Base-by-base conservation (phyloP, 352 stramenopile genomes). In the Pythium periplocum region DNA sequence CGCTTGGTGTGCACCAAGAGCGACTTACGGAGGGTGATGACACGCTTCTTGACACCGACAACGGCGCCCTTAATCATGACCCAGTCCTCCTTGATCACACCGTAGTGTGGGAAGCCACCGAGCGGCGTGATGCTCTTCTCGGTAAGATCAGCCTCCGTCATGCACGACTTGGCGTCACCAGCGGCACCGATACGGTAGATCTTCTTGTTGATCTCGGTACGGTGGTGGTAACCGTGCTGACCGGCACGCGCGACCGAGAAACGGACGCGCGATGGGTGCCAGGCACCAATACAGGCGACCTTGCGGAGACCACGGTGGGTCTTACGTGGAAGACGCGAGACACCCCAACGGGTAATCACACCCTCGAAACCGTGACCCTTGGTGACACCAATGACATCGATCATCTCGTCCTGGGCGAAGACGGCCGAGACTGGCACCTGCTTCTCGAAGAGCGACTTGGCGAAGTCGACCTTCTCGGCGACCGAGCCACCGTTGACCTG, bases 141-240 rank as follows among this genome's bases (percentile, higher is more conserved):
- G 41, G 98, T 99, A 69, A 99, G 84, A 80, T 99, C 97, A 60
- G 96, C 87, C 65, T 99, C 96, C 10, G 98, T 99, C 69, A 97
- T 97, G 79, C 83, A 96, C 73, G 86, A 98, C 70, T 97, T 98
- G 71, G 91, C 90, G 69, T 97, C 87, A 36, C 87, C 87, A 45
- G 79, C 74, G 43, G 80, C 85, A 77, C 97, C 98, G 49, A 99
- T 93, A 57, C 97, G 95, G 93, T 99, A 99, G 61, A 99, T 98
- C 92, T 99, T 99, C 87, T 99, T 99, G 96, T 99, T 99, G 66
- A 99, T 96, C 86, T 99, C 97, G 48, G 97, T 99, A 92, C 98
- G 96, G 89, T 99, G 98, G 82, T 99, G 97, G 92, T 99, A 99
- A 77, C 98, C 98, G 78, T 99, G 90, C 80, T 99, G 98, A 98